These are phyloP conservation scores for Akebia trifoliata DNA, from an alignment of 164 flowering plant species.

Conservation along the genomic window DNA sequence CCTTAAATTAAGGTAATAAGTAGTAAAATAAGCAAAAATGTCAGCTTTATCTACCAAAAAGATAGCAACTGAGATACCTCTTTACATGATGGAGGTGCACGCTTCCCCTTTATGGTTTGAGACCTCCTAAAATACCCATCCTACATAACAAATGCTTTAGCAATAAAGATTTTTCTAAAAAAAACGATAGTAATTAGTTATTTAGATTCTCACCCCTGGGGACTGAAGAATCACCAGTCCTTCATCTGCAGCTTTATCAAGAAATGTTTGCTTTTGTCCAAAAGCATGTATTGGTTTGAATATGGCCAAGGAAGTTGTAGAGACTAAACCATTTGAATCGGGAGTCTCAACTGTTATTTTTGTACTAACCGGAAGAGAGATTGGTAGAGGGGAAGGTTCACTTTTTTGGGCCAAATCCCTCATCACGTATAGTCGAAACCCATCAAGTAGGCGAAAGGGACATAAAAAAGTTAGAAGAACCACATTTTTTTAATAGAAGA, in stretches of 20 bases:
- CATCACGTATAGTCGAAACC: conserved; percentile 51
- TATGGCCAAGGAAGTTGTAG: conserved; percentile 52
- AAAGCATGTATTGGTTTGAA: conserved; percentile 31
- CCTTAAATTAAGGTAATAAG: too few species aligned
- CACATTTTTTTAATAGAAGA: too few species aligned
- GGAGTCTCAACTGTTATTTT: conserved; percentile 24
- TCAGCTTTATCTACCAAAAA: too few species aligned
- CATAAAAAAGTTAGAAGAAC: neutral
- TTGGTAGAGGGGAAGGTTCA: conserved; percentile 27
- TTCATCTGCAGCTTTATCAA: conserved; percentile 68
- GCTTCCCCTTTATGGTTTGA: conserved; percentile 67
- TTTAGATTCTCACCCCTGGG: conserved; percentile 45
- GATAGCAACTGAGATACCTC: conserved; percentile 47
- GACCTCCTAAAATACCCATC: conserved; percentile 75
- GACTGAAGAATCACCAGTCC: conserved; percentile 60
- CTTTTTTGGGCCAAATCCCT: conserved; percentile 42
- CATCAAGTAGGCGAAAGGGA: conserved; percentile 38
- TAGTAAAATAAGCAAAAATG: too few species aligned
- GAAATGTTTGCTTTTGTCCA: conserved; percentile 26
- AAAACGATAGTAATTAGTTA: neutral
- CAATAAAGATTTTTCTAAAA: neutral
- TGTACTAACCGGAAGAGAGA: conserved; percentile 25
- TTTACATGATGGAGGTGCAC: conserved; percentile 71
- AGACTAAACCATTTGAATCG: conserved; percentile 41
- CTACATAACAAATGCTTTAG: conserved; percentile 36